phyloP scores from a whole-genome alignment of 768 basidiomycete genomes.

The Auricularia sp. region DNA sequence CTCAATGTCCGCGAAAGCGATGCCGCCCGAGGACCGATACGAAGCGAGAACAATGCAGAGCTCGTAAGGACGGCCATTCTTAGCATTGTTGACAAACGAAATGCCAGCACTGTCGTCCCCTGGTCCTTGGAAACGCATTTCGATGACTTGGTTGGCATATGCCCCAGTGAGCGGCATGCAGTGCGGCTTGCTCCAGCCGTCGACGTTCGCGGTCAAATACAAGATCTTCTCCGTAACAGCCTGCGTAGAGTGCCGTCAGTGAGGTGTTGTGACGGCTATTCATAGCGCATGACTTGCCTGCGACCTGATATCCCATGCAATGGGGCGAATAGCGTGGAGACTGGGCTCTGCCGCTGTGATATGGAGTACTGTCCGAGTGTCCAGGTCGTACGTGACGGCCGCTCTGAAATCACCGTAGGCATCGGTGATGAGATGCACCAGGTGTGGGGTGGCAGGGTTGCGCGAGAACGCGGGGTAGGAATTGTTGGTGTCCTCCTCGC shows the following conservation, averaged over 20 bases:
- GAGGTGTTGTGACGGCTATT: no score
- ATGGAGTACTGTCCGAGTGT: slow-evolving; percentile 19
- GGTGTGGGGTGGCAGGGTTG: slow-evolving; percentile 19
- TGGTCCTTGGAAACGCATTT: slow-evolving; percentile 16
- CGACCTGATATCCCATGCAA: slow-evolving; percentile 22
- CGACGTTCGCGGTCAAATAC: slow-evolving; percentile 27
- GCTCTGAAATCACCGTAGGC: slow-evolving; percentile 31
- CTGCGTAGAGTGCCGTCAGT: no score
- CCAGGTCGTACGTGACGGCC: slow-evolving; percentile 25
- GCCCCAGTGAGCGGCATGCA: slow-evolving; percentile 22
- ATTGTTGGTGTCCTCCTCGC: slow-evolving; percentile 17
- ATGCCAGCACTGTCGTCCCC: background rate
- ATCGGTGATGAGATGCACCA: slow-evolving; percentile 25
- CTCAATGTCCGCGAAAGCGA: slow-evolving; percentile 24
- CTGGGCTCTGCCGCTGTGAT: slow-evolving; percentile 27
- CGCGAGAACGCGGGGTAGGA: slow-evolving; percentile 21
- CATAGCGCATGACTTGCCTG: slow-evolving; percentile 4
- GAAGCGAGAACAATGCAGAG: slow-evolving; percentile 23
- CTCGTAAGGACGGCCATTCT: slow-evolving; percentile 25
- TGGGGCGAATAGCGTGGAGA: slow-evolving; percentile 24
- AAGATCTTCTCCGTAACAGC: slow-evolving; percentile 18
- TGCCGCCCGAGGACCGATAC: slow-evolving; percentile 19
- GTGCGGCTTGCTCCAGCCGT: slow-evolving; percentile 26
- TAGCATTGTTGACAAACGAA: slow-evolving; percentile 16
- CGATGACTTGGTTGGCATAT: slow-evolving; percentile 20